Conservation (phyloP, 2,329 filamentous ascomycete genomes). For the Ambrosiella xylebori region DNA sequence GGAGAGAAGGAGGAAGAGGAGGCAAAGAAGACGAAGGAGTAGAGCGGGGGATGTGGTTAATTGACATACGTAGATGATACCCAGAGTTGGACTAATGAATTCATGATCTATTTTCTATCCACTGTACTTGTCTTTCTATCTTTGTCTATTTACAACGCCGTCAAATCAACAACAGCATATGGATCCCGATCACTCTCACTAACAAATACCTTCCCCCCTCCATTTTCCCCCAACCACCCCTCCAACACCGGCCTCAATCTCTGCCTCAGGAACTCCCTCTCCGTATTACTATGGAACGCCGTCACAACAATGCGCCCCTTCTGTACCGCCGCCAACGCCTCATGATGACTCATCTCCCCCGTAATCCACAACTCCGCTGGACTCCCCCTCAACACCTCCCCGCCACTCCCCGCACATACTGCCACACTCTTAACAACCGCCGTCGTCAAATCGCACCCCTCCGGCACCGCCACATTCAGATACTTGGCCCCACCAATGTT, state of each 20-base stretch:
- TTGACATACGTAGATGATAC: constrained; percentile 5
- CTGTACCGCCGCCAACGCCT: constrained; percentile 73
- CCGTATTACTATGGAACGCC: constrained; percentile 85
- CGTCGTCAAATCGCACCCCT: constrained; percentile 25
- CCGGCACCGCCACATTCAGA: constrained; percentile 33
- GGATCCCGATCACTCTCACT: constrained; percentile 76
- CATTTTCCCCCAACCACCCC: constrained; percentile 34
- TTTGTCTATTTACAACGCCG: constrained; percentile 19
- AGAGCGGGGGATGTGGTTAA: neutral
- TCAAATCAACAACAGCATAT: constrained; percentile 54
- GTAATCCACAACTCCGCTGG: constrained; percentile 72
- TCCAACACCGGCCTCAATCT: constrained; percentile 52
- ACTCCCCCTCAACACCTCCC: constrained; percentile 51
- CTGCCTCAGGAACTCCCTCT: constrained; percentile 61
- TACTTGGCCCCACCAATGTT: constrained; percentile 47
- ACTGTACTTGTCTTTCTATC: neutral
- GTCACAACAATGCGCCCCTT: constrained; percentile 66
- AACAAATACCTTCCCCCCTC: constrained; percentile 43
- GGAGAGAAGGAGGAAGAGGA: constrained; percentile 10
- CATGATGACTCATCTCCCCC: constrained; percentile 86
- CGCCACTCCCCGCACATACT: constrained; percentile 81
- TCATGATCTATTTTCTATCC: neutral
- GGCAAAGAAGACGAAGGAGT: constrained; percentile 1
- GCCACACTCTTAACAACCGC: constrained; percentile 49
- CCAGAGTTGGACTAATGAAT: constrained; percentile 5